Evolutionary conservation across 208 protist species (phyloP), one percentile per base, ranked within the genome.

Genomic region (Naegleria fowleri): DNA sequence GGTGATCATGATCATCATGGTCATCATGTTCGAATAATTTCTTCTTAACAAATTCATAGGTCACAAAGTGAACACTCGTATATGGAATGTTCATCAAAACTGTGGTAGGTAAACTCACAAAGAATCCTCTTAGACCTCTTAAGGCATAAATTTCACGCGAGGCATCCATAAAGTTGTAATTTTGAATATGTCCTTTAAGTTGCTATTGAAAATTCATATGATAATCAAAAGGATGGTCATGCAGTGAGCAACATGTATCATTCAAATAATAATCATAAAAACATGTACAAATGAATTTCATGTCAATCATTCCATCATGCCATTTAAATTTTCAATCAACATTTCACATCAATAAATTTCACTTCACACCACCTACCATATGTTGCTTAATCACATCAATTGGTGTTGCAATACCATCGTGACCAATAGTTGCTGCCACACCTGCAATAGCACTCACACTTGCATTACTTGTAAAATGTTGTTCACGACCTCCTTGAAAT

Each of bases 351-450:
- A 98, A 22, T 95, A 91, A 0, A 94, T 25, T 0, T 95, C 95
- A 52, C 48, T 94, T 16, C 48, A 59, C 93, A 98, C 55, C 11
- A 67, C 55, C 96, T 90, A 98, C 96, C 96, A 98, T 97, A 7
- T 96, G 95, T 92, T 98, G 97, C 93, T 98, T 98, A 15, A 98
- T 92, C 13, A 97, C 97, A 91, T 98, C 97, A 91, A 98, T 97
- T 7, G 97, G 97, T 13, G 95, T 97, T 43, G 96, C 96, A 38
- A 98, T 95, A 33, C 93, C 92, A 92, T 98, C 97, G 93, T 98
- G 97, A 4, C 95, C 94, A 11, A 96, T 88, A 7, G 96, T 97
- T 29, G 97, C 96, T 38, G 91, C 92, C 55, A 93, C 92, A 11
- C 95, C 96, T 41, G 95, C 91, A 5, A 93, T 59, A 0, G 93